Conservation (phyloP, 768 basidiomycete genomes). For the Mrakia hoshinonis region DNA sequence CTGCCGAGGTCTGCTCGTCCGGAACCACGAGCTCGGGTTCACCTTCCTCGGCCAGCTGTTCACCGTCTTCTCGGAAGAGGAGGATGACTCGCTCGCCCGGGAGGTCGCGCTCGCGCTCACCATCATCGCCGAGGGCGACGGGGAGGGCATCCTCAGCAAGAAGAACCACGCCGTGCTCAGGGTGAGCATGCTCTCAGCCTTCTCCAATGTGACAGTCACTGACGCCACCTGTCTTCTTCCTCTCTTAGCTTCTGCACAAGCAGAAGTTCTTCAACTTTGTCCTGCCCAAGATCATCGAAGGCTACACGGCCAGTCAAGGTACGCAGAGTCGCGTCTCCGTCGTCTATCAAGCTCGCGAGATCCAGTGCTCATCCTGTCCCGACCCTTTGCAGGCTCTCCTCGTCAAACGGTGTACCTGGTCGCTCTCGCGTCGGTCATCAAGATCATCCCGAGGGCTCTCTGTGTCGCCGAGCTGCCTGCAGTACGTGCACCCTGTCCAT, state of each 20-base stretch:
- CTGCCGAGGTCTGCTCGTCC: slow-evolving; percentile 67
- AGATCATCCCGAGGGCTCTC: slow-evolving; percentile 64
- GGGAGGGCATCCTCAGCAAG: slow-evolving; percentile 63
- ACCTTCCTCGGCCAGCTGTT: slow-evolving; percentile 59
- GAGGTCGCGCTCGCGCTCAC: slow-evolving; percentile 71
- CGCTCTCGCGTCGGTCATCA: slow-evolving; percentile 71
- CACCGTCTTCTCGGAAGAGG: slow-evolving; percentile 52
- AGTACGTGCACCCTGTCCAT: slow-evolving; percentile 32
- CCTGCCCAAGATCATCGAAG: slow-evolving; percentile 64
- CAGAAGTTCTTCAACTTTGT: slow-evolving; percentile 60
- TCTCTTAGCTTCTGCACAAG: slow-evolving; percentile 41
- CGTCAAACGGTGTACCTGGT: slow-evolving; percentile 65
- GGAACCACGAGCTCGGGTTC: slow-evolving; percentile 55
- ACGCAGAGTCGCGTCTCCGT: too few species aligned
- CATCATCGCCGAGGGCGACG: slow-evolving; percentile 48
- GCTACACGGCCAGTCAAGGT: slow-evolving; percentile 55
- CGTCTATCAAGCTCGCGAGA: too few species aligned
- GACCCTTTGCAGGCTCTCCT: slow-evolving; percentile 30
- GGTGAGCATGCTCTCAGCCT: slow-evolving; percentile 45
- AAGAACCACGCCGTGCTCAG: slow-evolving; percentile 66
- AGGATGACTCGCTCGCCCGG: slow-evolving; percentile 48
- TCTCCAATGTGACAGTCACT: neutral
- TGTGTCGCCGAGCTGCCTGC: slow-evolving; percentile 60
- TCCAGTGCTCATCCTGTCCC: slow-evolving; percentile 44
- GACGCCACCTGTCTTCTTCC: neutral